phyloP scores from a whole-genome alignment of 176 grass and related monocot species.

The Musa acuminata region DNA sequence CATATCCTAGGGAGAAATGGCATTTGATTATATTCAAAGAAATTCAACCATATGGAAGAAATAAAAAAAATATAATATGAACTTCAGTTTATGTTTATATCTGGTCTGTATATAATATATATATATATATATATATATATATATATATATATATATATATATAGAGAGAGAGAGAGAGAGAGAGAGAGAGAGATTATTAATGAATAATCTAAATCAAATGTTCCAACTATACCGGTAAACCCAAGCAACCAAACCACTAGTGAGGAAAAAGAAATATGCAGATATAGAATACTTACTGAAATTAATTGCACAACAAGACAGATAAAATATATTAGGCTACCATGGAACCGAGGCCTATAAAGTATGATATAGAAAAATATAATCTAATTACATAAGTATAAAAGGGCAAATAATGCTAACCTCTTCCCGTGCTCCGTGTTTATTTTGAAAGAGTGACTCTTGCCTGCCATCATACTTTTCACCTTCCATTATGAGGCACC shows the following conservation, averaged over 20 bases:
- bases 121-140: too few relatives aligned
- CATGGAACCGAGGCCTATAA: not conserved
- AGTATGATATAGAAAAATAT: not conserved
- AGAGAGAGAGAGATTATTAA: not conserved
- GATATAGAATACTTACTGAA: not conserved
- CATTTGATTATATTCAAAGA: not conserved
- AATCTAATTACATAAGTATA: not conserved
- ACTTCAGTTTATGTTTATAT: not conserved
- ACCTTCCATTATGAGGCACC: slow-evolving; percentile 7
- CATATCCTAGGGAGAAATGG: not conserved
- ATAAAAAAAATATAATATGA: not conserved
- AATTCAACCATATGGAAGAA: not conserved
- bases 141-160: too few relatives aligned
- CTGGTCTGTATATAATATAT: not conserved
- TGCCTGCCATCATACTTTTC: slow-evolving; percentile 2
- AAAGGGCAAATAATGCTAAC: not conserved
- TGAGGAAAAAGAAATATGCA: not conserved
- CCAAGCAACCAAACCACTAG: not conserved
- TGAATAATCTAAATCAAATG: not conserved
- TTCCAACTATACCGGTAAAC: not conserved
- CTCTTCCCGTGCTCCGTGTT: slow-evolving; percentile 9
- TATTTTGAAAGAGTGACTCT: slow-evolving; percentile 8
- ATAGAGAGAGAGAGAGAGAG: not conserved
- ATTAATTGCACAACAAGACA: not conserved
- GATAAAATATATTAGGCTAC: too few relatives aligned